Base-by-base conservation (phyloP, 2,329 filamentous ascomycete species). In the Pezicula radicicola region DNA sequence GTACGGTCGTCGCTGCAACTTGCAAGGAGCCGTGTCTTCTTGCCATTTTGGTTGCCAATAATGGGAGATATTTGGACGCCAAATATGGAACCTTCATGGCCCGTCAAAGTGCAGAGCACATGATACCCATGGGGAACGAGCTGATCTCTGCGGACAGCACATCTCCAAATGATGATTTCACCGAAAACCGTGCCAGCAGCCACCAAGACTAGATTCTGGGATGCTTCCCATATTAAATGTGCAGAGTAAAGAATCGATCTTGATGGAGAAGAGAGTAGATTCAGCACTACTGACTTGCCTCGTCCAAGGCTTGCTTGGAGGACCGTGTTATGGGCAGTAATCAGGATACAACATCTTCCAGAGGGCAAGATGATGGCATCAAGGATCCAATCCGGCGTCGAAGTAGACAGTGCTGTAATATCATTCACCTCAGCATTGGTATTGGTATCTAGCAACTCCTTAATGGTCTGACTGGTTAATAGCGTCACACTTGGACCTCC, bases 1-100 rank as follows among this genome's bases (percentile, higher is more conserved):
- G 91, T 96, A 47, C 94, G 81, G 69, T 99, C 94, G 65, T 99
- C 94, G 64, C 93, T 97, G 67, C 94, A 99, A 62, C 89, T 97
- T 13, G 87, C 89, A 33, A 99, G 75, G n/a, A 96, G 68, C 48
- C 88, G 77, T 25, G 74, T 72, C 18, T 66, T 66, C 6, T 63
- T 65, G 0, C 72, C 73, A 13, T 71, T 67, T 2, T 66, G 55
- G 19, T 70, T 58, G 6, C 56, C 55, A 18, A 86, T 68, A 58
- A 72, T 65, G 1, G 79, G 72, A 0, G 91, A 96, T 35, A 97
- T 87, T 30, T 84, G 79, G 2, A 99, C 88, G 1, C 91, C 92
- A 60, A 97, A 99, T 27, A 99, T 87, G 1, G 93, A 97, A 0
- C 94, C 94, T 63, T 97, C 91, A 63, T 99, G 94, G 1, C 84